Conservation (phyloP, 192 early-diverging fungal species). For the Coemansia sp. region DNA sequence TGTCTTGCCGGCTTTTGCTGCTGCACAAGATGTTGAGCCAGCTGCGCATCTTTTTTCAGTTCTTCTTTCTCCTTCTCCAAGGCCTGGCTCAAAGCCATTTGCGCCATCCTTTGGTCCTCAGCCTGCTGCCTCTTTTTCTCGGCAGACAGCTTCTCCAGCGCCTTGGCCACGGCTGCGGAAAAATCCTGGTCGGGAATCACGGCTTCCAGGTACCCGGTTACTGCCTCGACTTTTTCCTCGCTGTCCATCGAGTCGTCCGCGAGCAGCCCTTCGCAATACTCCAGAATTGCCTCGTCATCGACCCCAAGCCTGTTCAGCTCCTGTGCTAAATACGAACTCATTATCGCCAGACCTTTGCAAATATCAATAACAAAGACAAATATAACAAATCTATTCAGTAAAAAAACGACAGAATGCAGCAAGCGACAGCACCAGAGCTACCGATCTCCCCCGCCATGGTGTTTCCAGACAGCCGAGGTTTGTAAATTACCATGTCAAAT, state of each 20-base stretch:
- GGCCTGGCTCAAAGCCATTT: conserved; percentile 8
- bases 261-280: conserved; percentile 39
- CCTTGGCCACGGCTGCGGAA: conserved; percentile 5
- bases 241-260: conserved; percentile 18
- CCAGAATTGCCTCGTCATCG: conserved; percentile 42
- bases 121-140: conserved; percentile 7
- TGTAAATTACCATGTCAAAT: background rate
- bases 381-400: background rate
- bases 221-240: conserved; percentile 37
- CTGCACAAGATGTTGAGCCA: background rate
- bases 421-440: background rate
- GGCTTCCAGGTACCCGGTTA: conserved; percentile 39
- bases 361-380: background rate
- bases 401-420: background rate
- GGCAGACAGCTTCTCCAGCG: conserved; percentile 3
- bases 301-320: conserved; percentile 27
- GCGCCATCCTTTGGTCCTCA: background rate
- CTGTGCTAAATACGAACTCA: conserved; percentile 22
- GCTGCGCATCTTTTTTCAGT: conserved; percentile 12
- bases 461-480: background rate
- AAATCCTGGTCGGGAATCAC: conserved; percentile 14
- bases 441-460: background rate
- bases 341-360: conserved; percentile 4
- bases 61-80: conserved; percentile 22
- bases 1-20: background rate